Evolutionary conservation across 371 early-diverging fungal genomes (phyloP).

Genomic region (Mucor plumbeus): DNA sequence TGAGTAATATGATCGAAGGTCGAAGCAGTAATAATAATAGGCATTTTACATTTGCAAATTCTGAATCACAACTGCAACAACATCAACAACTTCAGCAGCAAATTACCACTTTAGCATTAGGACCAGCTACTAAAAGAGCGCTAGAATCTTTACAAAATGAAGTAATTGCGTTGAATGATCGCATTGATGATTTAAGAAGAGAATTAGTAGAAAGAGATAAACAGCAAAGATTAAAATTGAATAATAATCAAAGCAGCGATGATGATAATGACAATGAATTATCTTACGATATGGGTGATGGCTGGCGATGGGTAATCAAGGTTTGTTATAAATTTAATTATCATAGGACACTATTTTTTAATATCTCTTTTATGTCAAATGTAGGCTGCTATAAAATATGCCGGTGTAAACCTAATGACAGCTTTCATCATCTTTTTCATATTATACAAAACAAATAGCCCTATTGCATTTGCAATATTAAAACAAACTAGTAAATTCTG

Average conservation of each 20-base stretch:
- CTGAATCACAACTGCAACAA: conserved; percentile 9
- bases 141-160: conserved; percentile 55
- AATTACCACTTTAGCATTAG: conserved; percentile 30
- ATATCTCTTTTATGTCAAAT: too few relatives aligned
- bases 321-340: conserved; percentile 16
- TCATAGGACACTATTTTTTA: background rate
- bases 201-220: conserved; percentile 43
- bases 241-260: conserved; percentile 17
- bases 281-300: conserved; percentile 16
- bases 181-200: conserved; percentile 50
- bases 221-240: conserved; percentile 16
- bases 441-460: conserved; percentile 42
- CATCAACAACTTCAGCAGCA: background rate
- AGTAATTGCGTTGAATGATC: conserved; percentile 51
- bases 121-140: conserved; percentile 51
- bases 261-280: conserved; percentile 14
- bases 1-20: background rate
- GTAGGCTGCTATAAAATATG: conserved; percentile 49
- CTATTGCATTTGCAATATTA: conserved; percentile 42
- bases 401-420: conserved; percentile 44
- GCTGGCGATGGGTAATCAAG: conserved; percentile 49
- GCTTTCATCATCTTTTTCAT: conserved; percentile 36
- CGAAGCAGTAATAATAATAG: background rate
- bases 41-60: background rate
- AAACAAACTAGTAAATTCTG: conserved; percentile 29